phyloP scores from a whole-genome alignment of 306 rosid species.

The Trichosanthes cucumerina region DNA sequence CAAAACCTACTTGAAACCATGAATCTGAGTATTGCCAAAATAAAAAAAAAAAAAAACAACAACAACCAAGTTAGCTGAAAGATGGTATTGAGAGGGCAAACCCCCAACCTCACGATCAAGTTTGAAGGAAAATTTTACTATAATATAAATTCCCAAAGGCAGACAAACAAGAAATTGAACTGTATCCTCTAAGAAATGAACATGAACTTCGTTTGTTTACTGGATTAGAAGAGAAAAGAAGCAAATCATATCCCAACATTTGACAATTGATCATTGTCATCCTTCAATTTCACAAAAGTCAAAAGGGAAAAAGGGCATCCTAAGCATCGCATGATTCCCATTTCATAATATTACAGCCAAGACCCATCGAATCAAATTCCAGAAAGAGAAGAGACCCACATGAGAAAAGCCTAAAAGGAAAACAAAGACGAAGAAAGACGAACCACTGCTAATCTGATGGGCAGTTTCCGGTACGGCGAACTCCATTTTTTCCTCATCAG shows the following conservation, averaged over 20 bases:
- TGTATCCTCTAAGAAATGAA: neutral
- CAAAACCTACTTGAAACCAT: slow-evolving; percentile 86
- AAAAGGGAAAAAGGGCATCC: neutral
- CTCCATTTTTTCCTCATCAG: slow-evolving; percentile 16
- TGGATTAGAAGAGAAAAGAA: neutral
- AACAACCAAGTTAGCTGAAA: neutral
- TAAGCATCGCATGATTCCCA: neutral
- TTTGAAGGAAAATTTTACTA: neutral
- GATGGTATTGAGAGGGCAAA: neutral
- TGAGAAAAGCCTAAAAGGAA: neutral
- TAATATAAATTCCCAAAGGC: neutral
- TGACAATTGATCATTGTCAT: neutral
- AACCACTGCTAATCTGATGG: slow-evolving; percentile 78
- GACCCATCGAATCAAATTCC: neutral
- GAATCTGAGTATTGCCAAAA: slow-evolving; percentile 36
- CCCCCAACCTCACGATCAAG: neutral
- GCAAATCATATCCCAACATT: neutral
- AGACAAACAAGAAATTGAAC: neutral
- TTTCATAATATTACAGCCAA: neutral
- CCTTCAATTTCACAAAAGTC: neutral
- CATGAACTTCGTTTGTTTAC: neutral
- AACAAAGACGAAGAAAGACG: neutral
- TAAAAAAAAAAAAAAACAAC: neutral
- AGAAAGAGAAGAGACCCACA: neutral
- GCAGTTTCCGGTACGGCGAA: slow-evolving; percentile 57